phyloP scores from a whole-genome alignment of 345 rosid species.

The Populus nigra region DNA sequence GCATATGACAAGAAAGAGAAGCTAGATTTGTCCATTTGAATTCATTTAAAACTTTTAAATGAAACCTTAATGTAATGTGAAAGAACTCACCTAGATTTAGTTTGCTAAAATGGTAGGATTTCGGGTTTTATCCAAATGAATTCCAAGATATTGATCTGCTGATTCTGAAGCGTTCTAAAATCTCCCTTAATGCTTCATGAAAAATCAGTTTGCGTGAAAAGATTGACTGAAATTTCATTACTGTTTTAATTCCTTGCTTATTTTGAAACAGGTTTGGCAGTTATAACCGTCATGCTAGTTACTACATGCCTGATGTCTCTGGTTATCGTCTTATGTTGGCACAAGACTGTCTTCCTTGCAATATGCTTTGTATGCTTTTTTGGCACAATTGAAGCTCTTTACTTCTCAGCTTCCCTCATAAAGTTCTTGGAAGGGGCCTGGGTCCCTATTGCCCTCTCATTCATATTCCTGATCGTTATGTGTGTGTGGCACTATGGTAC shows the following conservation, averaged over 20 bases:
- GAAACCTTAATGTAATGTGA: background rate
- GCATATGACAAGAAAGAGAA: background rate
- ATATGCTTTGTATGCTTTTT: slow-evolving; percentile 67
- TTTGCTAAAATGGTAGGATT: background rate
- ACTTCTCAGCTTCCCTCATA: slow-evolving; percentile 88
- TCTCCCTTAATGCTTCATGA: background rate
- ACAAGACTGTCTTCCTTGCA: slow-evolving; percentile 65
- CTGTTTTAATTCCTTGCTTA: slow-evolving; percentile 4
- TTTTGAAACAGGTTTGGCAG: slow-evolving; percentile 80
- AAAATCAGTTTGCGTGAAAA: background rate
- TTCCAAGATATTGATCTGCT: background rate
- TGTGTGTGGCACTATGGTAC: slow-evolving; percentile 92
- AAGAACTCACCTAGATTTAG: background rate
- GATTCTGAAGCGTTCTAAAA: background rate
- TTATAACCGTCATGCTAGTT: slow-evolving; percentile 96
- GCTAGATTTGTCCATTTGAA: background rate
- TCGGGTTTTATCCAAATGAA: background rate
- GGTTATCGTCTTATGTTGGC: slow-evolving; percentile 93
- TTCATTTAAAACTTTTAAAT: background rate
- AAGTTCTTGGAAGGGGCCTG: slow-evolving; percentile 98
- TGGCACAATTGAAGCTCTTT: slow-evolving; percentile 84
- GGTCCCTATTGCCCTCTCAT: slow-evolving; percentile 90
- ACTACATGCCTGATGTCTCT: slow-evolving; percentile 96
- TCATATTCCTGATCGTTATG: slow-evolving; percentile 73
- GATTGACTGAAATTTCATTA: background rate